These are phyloP conservation scores for Clarireedia paspali DNA, from an alignment of 2,329 filamentous ascomycete species.

Conservation along the genomic window DNA sequence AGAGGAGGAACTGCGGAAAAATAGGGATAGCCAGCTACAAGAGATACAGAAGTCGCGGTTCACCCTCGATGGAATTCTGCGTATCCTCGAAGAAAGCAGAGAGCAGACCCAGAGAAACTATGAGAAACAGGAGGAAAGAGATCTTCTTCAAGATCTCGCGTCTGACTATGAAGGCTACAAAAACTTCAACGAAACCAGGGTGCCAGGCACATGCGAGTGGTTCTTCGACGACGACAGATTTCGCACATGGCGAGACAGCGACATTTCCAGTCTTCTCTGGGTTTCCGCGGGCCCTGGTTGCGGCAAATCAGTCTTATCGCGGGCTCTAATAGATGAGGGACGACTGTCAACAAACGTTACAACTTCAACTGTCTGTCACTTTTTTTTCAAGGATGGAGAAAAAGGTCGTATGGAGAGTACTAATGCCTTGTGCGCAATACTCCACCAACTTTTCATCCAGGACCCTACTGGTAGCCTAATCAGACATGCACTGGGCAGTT, in stretches of 20 bases:
- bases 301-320: conserved; percentile 2
- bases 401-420: neutral
- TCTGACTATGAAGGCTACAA: neutral
- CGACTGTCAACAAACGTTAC: neutral
- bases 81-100: too few relatives aligned
- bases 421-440: conserved; percentile 1
- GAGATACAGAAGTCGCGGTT: too few relatives aligned
- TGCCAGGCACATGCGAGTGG: neutral
- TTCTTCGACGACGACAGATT: neutral
- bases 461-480: too few relatives aligned
- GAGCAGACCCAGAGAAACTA: too few relatives aligned
- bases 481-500: neutral
- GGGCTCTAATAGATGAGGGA: neutral
- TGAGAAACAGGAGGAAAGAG: too few relatives aligned
- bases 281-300: neutral
- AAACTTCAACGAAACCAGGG: neutral
- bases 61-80: too few relatives aligned
- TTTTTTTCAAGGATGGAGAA: conserved; percentile 7
- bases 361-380: neutral
- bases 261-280: neutral
- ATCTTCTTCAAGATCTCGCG: too few relatives aligned
- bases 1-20: neutral
- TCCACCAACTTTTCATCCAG: conserved; percentile 6
- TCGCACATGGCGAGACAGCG: neutral
- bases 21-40: neutral